Percentiles rank a stretch among this genome's conserved stretches.
phyloP scores from a whole-genome alignment of 140 eudicot species.

The Senecio squalidus region DNA sequence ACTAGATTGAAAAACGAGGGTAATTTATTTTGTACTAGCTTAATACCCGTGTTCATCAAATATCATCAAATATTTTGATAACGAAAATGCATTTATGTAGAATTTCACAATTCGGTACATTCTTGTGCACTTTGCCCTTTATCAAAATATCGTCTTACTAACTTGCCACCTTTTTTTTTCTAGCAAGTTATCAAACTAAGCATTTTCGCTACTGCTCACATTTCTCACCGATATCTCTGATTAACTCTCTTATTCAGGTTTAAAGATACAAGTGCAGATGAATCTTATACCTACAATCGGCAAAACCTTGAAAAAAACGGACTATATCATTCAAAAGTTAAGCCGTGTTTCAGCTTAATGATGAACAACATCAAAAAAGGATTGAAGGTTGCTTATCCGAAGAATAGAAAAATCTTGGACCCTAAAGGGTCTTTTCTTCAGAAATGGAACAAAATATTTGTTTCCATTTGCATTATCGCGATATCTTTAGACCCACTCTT shows the following conservation, averaged over 20 bases:
- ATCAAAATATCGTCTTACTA: no score
- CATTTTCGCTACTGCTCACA: no score
- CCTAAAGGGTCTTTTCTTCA: slow-evolving; percentile 81
- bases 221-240: no score
- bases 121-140: no score
- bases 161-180: no score
- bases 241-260: no score
- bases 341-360: neutral
- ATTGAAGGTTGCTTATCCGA: neutral
- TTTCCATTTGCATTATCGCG: slow-evolving; percentile 51
- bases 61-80: no score
- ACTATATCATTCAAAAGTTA: neutral
- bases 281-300: neutral
- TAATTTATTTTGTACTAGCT: neutral
- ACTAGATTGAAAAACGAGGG: neutral
- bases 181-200: no score
- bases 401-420: slow-evolving; percentile 38
- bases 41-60: neutral
- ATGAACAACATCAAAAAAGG: neutral
- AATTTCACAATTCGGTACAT: no score
- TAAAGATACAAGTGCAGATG: neutral
- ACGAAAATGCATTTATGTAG: no score
- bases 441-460: slow-evolving; percentile 71
- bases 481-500: slow-evolving; percentile 75
- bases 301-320: neutral